Evolutionary conservation across 2,329 filamentous ascomycete species (phyloP).

Genomic region (Corinectria fuckeliana): DNA sequence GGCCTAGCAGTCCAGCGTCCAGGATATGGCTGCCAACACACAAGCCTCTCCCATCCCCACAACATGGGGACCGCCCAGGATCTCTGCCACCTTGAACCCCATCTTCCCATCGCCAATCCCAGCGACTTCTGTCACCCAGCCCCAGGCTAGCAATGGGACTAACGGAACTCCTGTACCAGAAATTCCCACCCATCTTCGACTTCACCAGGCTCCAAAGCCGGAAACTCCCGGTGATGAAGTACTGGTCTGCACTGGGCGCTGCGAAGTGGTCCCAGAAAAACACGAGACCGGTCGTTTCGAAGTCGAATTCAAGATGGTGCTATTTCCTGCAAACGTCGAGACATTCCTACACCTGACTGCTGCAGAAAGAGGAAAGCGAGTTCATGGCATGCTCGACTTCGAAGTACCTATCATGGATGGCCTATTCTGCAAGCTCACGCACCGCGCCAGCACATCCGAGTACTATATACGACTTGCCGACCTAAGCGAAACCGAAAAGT

Average conservation of each 20-base stretch:
- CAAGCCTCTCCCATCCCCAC: neutral
- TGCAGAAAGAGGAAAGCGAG: constrained; percentile 9
- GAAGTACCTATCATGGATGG: constrained; percentile 25
- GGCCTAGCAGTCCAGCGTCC: constrained; percentile 23
- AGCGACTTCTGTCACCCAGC: neutral
- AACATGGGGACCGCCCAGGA: constrained; percentile 9
- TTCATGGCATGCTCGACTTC: constrained; percentile 33
- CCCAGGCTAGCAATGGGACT: too few species aligned
- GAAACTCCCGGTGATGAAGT: neutral
- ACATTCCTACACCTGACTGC: constrained; percentile 30
- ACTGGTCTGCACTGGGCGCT: neutral
- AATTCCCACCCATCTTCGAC: neutral
- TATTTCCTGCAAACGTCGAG: constrained; percentile 17
- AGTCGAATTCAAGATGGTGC: constrained; percentile 25
- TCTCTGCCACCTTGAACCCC: neutral
- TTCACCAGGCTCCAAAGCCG: neutral
- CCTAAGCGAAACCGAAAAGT: constrained; percentile 20
- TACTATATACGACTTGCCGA: constrained; percentile 31
- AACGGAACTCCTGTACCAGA: neutral
- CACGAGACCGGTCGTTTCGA: constrained; percentile 10
- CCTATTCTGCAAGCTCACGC: constrained; percentile 30
- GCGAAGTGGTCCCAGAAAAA: constrained; percentile 18
- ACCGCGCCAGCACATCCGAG: neutral
- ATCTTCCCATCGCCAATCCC: neutral
- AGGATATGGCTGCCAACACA: neutral